Conservation (phyloP, 163 green algal genomes). For the Picocystis sp. region DNA sequence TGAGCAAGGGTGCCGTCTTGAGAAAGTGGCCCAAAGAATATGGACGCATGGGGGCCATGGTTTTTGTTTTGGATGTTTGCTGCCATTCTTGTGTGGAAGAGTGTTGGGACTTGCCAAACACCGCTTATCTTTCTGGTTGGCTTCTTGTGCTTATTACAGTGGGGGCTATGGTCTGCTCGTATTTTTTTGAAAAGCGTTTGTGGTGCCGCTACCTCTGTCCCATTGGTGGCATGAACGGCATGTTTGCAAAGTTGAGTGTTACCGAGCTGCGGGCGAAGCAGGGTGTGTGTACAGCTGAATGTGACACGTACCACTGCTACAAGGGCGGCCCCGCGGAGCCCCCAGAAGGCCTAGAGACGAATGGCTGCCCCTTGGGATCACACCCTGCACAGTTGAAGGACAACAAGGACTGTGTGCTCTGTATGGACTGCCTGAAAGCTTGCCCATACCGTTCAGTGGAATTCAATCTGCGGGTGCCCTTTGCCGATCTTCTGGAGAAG, state of each 20-base stretch:
- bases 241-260: constrained; percentile 47
- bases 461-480: constrained; percentile 37
- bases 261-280: constrained; percentile 45
- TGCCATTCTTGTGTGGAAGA: constrained; percentile 61
- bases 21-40: constrained; percentile 48
- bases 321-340: constrained; percentile 46
- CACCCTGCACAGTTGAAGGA: constrained; percentile 59
- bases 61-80: constrained; percentile 62
- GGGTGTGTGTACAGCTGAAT: constrained; percentile 52
- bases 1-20: constrained; percentile 28
- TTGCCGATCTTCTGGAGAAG: constrained; percentile 37
- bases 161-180: constrained; percentile 43
- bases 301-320: constrained; percentile 55
- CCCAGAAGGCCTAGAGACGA: constrained; percentile 39
- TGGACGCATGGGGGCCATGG: constrained; percentile 39
- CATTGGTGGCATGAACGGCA: constrained; percentile 64
- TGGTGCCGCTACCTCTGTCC: constrained; percentile 30
- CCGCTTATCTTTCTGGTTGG: constrained; percentile 44
- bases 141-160: constrained; percentile 69
- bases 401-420: constrained; percentile 62
- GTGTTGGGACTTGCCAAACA: constrained; percentile 44
- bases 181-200: constrained; percentile 34
- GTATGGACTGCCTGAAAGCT: constrained; percentile 46
- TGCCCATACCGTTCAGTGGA: constrained; percentile 31
- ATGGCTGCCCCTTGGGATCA: constrained; percentile 51